These are phyloP conservation scores for Periconia sp. DNA, from an alignment of 2,329 filamentous ascomycete genomes.

Conservation along the genomic window DNA sequence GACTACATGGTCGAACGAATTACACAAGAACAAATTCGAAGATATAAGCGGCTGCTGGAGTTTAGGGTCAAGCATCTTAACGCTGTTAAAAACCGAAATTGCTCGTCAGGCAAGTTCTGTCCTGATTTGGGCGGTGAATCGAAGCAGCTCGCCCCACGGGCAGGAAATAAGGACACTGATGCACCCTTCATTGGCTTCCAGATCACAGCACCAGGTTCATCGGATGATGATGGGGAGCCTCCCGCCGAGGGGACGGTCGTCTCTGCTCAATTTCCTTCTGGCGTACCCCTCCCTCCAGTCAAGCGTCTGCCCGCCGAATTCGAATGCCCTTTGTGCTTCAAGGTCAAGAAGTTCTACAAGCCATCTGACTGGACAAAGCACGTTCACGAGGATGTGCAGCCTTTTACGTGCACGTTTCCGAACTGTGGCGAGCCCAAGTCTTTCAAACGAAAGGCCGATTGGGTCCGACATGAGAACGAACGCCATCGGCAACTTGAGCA, in stretches of 20 bases:
- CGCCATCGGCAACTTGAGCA: conserved; percentile 87
- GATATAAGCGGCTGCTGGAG: conserved; percentile 79
- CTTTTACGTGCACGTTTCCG: conserved; percentile 90
- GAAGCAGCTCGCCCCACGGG: conserved; percentile 64
- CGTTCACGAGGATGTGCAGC: conserved; percentile 90
- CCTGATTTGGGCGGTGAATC: conserved; percentile 70
- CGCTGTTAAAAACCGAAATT: conserved; percentile 62
- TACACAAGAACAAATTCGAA: conserved; percentile 77
- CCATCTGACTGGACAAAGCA: conserved; percentile 98
- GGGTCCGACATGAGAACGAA: conserved; percentile 94
- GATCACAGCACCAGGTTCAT: conserved; percentile 60
- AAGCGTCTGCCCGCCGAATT: conserved; percentile 81
- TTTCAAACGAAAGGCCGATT: conserved; percentile 95
- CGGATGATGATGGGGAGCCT: conserved; percentile 71
- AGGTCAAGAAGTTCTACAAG: conserved; percentile 83
- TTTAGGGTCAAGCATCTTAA: conserved; percentile 73
- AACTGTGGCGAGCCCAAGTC: conserved; percentile 84
- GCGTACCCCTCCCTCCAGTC: conserved; percentile 83
- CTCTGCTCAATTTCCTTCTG: conserved; percentile 76
- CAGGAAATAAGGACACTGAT: conserved; percentile 66
- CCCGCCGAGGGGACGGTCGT: conserved; percentile 71
- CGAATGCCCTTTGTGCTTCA: conserved; percentile 88
- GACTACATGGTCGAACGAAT: conserved; percentile 77
- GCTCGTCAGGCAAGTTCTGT: conserved; percentile 68
- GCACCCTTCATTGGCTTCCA: conserved; percentile 61